Base-by-base conservation (phyloP, 2,329 filamentous ascomycete genomes). In the Colletotrichum noveboracense region DNA sequence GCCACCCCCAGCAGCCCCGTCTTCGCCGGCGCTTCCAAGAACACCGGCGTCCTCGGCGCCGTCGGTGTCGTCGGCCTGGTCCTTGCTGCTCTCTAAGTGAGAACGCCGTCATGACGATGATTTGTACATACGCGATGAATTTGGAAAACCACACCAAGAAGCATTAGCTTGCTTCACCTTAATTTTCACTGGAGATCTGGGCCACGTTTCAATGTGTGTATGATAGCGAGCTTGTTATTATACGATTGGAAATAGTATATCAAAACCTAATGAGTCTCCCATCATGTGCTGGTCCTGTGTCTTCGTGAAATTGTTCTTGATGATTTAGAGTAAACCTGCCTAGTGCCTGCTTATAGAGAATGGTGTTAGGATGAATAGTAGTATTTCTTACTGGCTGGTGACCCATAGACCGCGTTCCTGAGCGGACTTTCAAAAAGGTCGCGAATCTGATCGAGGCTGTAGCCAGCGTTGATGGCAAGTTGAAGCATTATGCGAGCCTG, bases 401-500 rank as follows among this genome's bases (percentile, higher is more conserved):
- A 13, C 5, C 55, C 58, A 32, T 71, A 60, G 5, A 75, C 16
- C 6, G 75, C 71, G 5, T 34, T 75, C 5, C 78, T 74, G 64
- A 83, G 77, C 12, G 82, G 83, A 12, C 74, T 74, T 70, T 84
- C 80, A 26, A 84, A 83, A 55, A 83, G 64, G 12, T 80, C 78
- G 2, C 80, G 79, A 26, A 83, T 81, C 70, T 79, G 71, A 6
- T 81, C 79, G 7, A 84, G 69, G 43, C 55, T 74, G 43, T 82
- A 79, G 3, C 81, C 80, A 12, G 82, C 78, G 36, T 79, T 79
- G 21, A 84, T 74, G 4, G 82, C 80, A 9, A 83, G 80, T 76
- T 84, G 82, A 1, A 84, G 78, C 79, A 83, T 80, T 13, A 83
- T 79, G 6, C 80, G 77, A 7, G 79, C 80, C 70, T 84, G 82